Base-by-base conservation (phyloP, 2,329 filamentous ascomycete species). In the Epichloe aotearoae region DNA sequence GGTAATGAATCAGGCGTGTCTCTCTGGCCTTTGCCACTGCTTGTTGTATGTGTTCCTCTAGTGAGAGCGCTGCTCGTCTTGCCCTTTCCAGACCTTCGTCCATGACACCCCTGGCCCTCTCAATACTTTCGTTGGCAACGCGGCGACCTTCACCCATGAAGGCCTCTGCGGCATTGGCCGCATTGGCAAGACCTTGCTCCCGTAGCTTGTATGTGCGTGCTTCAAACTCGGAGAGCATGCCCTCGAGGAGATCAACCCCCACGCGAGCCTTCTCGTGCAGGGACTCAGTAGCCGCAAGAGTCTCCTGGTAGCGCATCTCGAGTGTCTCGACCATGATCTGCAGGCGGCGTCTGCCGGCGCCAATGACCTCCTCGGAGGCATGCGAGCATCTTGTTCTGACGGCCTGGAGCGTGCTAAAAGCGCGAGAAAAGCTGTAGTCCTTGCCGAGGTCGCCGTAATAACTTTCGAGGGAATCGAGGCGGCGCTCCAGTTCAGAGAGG, bases 311-410 rank as follows among this genome's bases (percentile, higher is more conserved):
- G 56, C 87, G 79, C 30, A 77, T 77, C 66, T 98, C 93, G 14
- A 98, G 73, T 1, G 89, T 95, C 60, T 97, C 91, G 36, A 98
- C 88, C 71, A 97, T 83, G 52, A 97, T 80, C 56, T 88, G 86
- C 53, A 94, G 82, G 54, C 89, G 80, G 56, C 88, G 81, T 49
- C 87, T 83, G 20, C 93, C 90, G 38, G 86, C 87, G 51, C 89
- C 93, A 58, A 97, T 80, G 45, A 96, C 79, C 62, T 93, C 91
- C 55, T 88, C 91, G 1, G 90, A 94, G 19, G 91, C 89, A 56
- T 90, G 82, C 39, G 88, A 88, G 67, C 93, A 98, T 59, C 88
- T 82, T 57, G 88, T 83, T 54, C 90, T 83, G 26, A 98, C 90
- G 7, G 88, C 83, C 61, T 91, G 84, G 2, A 98, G 73, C 0